Conservation (phyloP, 2,329 filamentous ascomycete genomes). For the Colletotrichum sp. region DNA sequence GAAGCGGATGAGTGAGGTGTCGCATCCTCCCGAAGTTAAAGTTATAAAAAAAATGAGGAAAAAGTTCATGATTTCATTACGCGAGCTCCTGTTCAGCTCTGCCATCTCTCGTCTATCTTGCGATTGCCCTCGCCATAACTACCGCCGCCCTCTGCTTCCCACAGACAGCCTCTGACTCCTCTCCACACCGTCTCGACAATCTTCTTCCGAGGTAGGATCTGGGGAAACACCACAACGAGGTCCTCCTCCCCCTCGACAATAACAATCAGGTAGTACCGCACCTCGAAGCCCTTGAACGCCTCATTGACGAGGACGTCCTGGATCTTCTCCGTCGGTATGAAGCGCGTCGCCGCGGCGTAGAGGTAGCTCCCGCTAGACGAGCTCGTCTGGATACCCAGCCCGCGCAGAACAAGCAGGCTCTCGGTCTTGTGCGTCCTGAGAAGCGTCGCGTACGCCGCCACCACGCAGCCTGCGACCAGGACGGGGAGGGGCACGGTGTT, state of each 20-base stretch:
- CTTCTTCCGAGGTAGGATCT: constrained; percentile 72
- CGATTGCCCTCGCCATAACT: background rate
- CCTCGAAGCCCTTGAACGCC: constrained; percentile 90
- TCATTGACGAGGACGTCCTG: constrained; percentile 95
- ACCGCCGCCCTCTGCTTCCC: constrained; percentile 56
- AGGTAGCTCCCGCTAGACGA: constrained; percentile 74
- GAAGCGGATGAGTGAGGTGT: background rate
- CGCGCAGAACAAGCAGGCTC: constrained; percentile 85
- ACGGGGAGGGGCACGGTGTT: constrained; percentile 40
- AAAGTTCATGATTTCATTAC: constrained; percentile 7
- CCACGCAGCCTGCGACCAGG: constrained; percentile 40
- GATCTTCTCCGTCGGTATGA: constrained; percentile 90
- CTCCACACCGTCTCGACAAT: constrained; percentile 92
- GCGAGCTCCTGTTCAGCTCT: background rate
- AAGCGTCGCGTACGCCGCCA: constrained; percentile 48
- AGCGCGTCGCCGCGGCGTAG: constrained; percentile 49
- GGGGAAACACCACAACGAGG: constrained; percentile 93
- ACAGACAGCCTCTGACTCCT: constrained; percentile 81
- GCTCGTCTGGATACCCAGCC: constrained; percentile 88
- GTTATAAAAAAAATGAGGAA: background rate
- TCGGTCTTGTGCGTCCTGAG: constrained; percentile 68
- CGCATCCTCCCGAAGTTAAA: background rate
- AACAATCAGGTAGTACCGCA: constrained; percentile 86
- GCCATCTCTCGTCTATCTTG: constrained; percentile 32
- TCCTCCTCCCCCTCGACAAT: constrained; percentile 89